These are phyloP conservation scores for Sporopachydermia cereana DNA, from an alignment of 1,139 yeast genomes.

Conservation along the genomic window DNA sequence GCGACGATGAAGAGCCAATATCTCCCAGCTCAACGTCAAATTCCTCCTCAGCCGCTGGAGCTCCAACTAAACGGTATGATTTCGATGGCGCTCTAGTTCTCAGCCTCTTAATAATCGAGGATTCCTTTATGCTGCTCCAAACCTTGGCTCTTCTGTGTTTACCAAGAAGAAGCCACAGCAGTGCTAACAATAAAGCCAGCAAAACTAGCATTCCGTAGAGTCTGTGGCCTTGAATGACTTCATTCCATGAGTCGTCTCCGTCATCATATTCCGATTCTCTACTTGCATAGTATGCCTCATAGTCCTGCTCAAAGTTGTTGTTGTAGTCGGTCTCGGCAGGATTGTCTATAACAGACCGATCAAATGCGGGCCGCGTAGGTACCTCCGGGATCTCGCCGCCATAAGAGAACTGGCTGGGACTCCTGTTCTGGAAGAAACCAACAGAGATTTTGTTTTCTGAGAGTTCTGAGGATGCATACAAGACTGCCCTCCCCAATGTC, in stretches of 20 bases:
- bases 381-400: constrained; percentile 44
- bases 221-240: constrained; percentile 31
- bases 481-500: constrained; percentile 73
- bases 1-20: too few relatives aligned
- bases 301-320: constrained; percentile 25
- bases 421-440: constrained; percentile 40
- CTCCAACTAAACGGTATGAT: neutral
- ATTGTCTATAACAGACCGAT: constrained; percentile 10
- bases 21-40: too few relatives aligned
- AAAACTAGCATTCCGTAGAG: constrained; percentile 45
- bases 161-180: constrained; percentile 41
- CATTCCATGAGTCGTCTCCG: constrained; percentile 24
- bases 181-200: constrained; percentile 29
- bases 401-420: constrained; percentile 31
- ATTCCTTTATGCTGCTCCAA: neutral
- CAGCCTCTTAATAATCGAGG: neutral
- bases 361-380: constrained; percentile 33
- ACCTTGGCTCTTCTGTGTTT: constrained; percentile 20
- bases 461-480: constrained; percentile 38
- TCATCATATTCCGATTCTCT: constrained; percentile 16
- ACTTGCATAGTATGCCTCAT: constrained; percentile 22
- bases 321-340: constrained; percentile 15
- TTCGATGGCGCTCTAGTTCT: neutral
- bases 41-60: too few relatives aligned
- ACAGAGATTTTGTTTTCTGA: constrained; percentile 16